Percentiles rank a stretch among this genome's conserved stretches.
phyloP scores from a whole-genome alignment of 768 basidiomycete genomes.

The Lactifluus pinguis region DNA sequence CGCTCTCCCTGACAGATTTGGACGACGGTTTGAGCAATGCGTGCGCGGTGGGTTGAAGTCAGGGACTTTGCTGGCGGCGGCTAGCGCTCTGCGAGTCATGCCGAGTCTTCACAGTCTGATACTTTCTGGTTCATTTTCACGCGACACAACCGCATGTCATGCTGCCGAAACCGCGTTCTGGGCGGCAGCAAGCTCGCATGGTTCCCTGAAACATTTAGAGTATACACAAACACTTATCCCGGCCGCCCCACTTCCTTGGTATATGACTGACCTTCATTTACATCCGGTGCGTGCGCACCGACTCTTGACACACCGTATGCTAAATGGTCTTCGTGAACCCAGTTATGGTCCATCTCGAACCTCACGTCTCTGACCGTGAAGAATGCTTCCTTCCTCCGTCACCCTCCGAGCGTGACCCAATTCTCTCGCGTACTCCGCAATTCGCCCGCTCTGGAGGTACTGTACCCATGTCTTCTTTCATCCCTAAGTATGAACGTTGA shows the following conservation, averaged over 20 bases:
- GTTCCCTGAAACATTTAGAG: background rate
- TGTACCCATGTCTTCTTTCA: background rate
- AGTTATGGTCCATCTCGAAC: constrained; percentile 3
- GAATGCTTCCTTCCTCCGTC: background rate
- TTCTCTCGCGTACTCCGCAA: background rate
- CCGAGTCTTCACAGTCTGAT: background rate
- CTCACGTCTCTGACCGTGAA: constrained; percentile 1
- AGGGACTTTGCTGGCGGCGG: background rate
- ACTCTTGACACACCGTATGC: background rate
- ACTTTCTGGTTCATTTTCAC: background rate
- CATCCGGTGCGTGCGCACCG: background rate
- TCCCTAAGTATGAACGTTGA: background rate
- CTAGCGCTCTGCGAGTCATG: constrained; percentile 1
- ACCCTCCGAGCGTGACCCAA: background rate
- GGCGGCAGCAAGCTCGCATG: background rate
- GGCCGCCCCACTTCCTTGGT: background rate
- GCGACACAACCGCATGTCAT: background rate
- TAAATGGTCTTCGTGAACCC: background rate
- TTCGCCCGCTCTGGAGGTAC: constrained; percentile 2
- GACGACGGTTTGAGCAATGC: background rate
- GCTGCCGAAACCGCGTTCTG: background rate
- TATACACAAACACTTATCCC: background rate
- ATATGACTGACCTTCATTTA: background rate
- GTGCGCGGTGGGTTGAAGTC: background rate
- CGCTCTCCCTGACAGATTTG: too few species aligned